phyloP scores from a whole-genome alignment of 371 early-diverging fungal genomes.

The Dentiscutata heterogama region DNA sequence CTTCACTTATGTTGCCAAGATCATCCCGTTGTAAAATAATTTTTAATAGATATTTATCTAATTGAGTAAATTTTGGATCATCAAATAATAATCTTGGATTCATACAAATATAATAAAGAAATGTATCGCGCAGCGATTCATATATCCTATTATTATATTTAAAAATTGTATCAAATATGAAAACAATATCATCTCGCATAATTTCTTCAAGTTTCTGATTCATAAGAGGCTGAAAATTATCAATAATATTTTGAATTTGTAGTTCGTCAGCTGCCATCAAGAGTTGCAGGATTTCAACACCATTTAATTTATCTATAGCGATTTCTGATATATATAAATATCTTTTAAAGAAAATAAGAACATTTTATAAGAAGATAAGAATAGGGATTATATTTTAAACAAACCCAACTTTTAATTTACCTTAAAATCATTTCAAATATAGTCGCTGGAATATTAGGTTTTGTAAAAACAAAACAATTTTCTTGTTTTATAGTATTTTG shows the following conservation, averaged over 20 bases:
- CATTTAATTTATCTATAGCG: background rate
- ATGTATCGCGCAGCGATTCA: background rate
- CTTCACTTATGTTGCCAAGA: background rate
- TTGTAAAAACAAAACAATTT: conserved; percentile 17
- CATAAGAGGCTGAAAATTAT: background rate
- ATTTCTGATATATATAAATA: conserved; percentile 36
- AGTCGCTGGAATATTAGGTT: conserved; percentile 34
- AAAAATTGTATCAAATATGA: background rate
- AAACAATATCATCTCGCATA: background rate
- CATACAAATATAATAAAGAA: background rate
- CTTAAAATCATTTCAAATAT: conserved; percentile 35
- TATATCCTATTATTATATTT: background rate
- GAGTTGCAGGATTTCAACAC: background rate
- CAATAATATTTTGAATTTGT: conserved; percentile 8
- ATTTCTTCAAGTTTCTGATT: background rate
- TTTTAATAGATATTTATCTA: background rate
- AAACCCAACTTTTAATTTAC: background rate
- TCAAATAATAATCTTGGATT: conserved; percentile 9
- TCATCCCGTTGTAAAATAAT: conserved; percentile 14
- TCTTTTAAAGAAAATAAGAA: background rate
- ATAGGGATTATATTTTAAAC: background rate
- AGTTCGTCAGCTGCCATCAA: conserved; percentile 39
- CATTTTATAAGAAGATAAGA: background rate
- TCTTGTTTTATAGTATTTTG: conserved; percentile 5
- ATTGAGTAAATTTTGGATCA: background rate